A percentile compares a stretch with the other conserved stretches of the same genome.
Conservation (phyloP, 2,329 filamentous ascomycete species). For the Aspergillus transmontanensis region DNA sequence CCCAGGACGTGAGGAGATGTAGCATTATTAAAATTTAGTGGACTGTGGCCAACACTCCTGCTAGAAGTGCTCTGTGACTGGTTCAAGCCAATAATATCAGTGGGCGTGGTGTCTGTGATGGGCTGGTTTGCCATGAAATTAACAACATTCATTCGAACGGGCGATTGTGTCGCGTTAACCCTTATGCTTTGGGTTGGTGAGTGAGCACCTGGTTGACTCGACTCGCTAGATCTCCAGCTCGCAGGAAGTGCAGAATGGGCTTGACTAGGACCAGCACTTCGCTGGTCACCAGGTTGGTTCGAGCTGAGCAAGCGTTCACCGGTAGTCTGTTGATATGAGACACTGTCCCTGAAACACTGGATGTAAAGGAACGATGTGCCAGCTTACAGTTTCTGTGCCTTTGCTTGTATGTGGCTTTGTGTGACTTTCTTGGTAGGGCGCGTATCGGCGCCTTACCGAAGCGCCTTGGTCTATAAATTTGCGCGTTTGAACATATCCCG, state of each 20-base stretch:
- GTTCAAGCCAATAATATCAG: neutral
- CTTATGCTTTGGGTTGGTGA: neutral
- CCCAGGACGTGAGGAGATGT: neutral
- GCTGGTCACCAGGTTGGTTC: neutral
- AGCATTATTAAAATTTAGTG: slow-evolving; percentile 5
- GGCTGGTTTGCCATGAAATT: neutral
- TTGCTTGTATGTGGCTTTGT: slow-evolving; percentile 9
- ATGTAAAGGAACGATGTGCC: neutral
- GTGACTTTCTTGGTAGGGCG: slow-evolving; percentile 37
- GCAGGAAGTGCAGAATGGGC: neutral
- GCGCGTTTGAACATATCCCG: slow-evolving; percentile 46
- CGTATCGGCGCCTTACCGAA: slow-evolving; percentile 42
- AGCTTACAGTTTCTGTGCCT: slow-evolving; percentile 11
- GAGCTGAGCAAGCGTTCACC: neutral
- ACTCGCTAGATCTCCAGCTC: neutral
- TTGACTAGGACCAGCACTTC: neutral
- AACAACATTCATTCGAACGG: neutral
- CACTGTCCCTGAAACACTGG: neutral
- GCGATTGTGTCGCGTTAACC: neutral
- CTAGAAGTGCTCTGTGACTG: slow-evolving; percentile 8
- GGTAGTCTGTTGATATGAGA: slow-evolving; percentile 3
- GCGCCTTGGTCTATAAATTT: slow-evolving; percentile 48
- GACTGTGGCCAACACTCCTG: slow-evolving; percentile 3
- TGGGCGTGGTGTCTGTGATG: neutral
- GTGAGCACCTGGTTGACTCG: neutral